These are phyloP conservation scores for Penicillium ochrochloron DNA, from an alignment of 495 filamentous ascomycete genomes.

Conservation along the genomic window DNA sequence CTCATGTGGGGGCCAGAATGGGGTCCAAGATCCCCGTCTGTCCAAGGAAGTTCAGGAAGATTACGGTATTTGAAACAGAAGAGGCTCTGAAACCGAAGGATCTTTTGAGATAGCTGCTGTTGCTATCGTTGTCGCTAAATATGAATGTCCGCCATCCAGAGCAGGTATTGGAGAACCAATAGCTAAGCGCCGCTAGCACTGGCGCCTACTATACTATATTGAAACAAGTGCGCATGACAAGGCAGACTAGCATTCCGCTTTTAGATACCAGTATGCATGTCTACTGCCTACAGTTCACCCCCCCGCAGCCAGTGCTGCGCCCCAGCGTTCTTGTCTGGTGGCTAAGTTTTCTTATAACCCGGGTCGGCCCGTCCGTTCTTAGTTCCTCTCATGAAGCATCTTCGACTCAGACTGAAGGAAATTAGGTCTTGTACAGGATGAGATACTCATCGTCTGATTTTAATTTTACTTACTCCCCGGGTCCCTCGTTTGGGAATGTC, in stretches of 20 bases:
- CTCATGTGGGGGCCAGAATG: neutral
- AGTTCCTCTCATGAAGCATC: neutral
- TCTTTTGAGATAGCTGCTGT: neutral
- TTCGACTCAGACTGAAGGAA: neutral
- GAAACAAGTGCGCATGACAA: neutral
- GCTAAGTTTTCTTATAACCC: neutral
- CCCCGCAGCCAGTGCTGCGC: neutral
- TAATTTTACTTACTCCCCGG: neutral
- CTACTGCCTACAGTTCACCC: neutral
- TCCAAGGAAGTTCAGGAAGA: neutral
- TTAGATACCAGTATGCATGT: neutral
- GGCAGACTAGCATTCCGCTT: neutral
- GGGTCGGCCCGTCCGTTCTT: neutral
- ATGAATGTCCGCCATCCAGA: too few relatives aligned
- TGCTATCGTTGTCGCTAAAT: neutral
- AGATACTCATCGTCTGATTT: neutral
- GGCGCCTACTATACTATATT: neutral
- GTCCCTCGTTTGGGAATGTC: neutral
- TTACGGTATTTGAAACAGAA: neutral
- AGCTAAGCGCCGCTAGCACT: neutral
- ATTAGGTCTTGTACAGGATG: neutral
- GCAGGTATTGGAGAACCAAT: neutral
- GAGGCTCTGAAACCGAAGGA: neutral
- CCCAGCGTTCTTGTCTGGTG: neutral
- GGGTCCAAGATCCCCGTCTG: neutral